A percentile compares a stretch with the other conserved stretches of the same genome.
Evolutionary conservation across 352 stramenopile genomes (phyloP).

Genomic region (Blastocystis sp.): DNA sequence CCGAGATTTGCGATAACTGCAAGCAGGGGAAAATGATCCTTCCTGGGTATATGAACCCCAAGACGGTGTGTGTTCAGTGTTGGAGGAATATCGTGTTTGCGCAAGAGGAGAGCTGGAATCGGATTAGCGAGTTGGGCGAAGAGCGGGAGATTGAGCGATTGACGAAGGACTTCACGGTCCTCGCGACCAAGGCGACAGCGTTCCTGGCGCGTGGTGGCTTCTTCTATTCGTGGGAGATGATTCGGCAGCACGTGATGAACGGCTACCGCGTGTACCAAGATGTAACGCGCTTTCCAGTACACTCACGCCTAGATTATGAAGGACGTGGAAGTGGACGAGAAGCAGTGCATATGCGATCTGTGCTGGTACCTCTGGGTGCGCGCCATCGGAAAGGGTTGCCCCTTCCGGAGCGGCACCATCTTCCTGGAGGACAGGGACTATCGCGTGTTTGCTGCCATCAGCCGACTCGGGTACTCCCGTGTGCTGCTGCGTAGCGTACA

Average conservation of each 20-base stretch:
- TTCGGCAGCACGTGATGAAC: slow-evolving; percentile 41
- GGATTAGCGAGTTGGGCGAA: not conserved
- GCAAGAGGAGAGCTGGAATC: not conserved
- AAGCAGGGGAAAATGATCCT: slow-evolving; percentile 67
- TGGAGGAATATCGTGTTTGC: slow-evolving; percentile 11
- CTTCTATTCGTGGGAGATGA: slow-evolving; percentile 60
- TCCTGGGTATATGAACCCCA: slow-evolving; percentile 46
- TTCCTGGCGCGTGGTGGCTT: slow-evolving; percentile 53
- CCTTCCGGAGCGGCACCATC: slow-evolving; percentile 65
- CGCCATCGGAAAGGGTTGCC: slow-evolving; percentile 37
- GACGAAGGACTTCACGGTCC: not conserved
- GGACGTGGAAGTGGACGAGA: slow-evolving; percentile 2
- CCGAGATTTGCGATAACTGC: slow-evolving; percentile 64
- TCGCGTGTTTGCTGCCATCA: slow-evolving; percentile 37
- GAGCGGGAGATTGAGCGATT: not conserved
- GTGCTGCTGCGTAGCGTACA: slow-evolving; percentile 44
- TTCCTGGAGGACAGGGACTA: slow-evolving; percentile 54
- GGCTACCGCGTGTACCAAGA: slow-evolving; percentile 48
- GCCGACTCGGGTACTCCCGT: slow-evolving; percentile 53
- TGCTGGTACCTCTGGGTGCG: slow-evolving; percentile 64
- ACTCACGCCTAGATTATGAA: not conserved
- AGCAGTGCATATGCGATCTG: slow-evolving; percentile 58
- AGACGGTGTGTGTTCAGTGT: slow-evolving; percentile 40
- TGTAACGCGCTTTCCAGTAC: not conserved
- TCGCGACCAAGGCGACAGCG: slow-evolving; percentile 24